These are phyloP conservation scores for Camelina neglecta DNA, from an alignment of 345 rosid species.

Conservation along the genomic window DNA sequence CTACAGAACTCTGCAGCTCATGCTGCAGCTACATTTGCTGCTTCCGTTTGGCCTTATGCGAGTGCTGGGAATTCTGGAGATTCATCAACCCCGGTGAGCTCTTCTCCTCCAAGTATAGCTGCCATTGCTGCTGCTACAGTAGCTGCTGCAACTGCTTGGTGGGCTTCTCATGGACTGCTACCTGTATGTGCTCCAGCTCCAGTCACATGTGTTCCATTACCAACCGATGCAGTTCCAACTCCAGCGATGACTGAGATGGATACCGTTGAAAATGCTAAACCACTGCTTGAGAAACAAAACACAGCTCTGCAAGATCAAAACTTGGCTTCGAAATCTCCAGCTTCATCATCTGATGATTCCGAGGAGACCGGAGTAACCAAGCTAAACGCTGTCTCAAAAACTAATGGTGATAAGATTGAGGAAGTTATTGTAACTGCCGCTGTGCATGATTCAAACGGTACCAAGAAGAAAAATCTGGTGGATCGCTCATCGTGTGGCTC, in stretches of 20 bases:
- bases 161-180: constrained; percentile 96
- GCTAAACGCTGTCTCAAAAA: constrained; percentile 46
- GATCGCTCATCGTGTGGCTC: constrained; percentile 97
- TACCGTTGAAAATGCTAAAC: constrained; percentile 47
- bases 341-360: constrained; percentile 55
- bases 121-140: constrained; percentile 89
- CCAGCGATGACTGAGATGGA: constrained; percentile 41
- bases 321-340: constrained; percentile 57
- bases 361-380: constrained; percentile 64
- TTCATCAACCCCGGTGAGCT: constrained; percentile 56
- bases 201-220: constrained; percentile 57
- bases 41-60: constrained; percentile 79
- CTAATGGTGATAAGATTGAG: constrained; percentile 53
- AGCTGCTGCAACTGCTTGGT: constrained; percentile 98
- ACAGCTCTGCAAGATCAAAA: constrained; percentile 65
- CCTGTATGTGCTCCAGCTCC: constrained; percentile 88
- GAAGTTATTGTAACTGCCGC: constrained; percentile 48
- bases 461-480: constrained; percentile 64
- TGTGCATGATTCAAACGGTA: constrained; percentile 54
- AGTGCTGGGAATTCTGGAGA: constrained; percentile 56
- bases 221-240: constrained; percentile 52
- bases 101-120: constrained; percentile 67
- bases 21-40: constrained; percentile 87
- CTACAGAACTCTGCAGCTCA: constrained; percentile 91
- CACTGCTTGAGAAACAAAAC: constrained; percentile 49